Base-by-base conservation (phyloP, 768 basidiomycete genomes). In the Mycena venus region DNA sequence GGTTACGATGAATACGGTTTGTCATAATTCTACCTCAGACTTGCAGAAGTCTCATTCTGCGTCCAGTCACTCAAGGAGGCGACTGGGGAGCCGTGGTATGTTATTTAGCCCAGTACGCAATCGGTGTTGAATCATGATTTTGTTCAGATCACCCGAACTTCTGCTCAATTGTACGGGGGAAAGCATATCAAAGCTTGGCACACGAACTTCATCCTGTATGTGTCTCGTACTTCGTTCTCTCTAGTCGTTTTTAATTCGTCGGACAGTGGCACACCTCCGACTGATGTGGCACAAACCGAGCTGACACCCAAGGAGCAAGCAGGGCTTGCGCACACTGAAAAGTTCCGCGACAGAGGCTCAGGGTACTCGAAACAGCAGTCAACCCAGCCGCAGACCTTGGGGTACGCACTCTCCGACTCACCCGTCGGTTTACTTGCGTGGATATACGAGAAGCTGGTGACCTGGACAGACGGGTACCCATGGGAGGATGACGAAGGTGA, bases 181-280 rank as follows among this genome's bases (percentile, higher is more conserved):
- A 87, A 84, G 55, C 82, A 88, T 60, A 80, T 79, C 76, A 91
- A 89, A 76, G 90, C 89, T 0, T 89, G 86, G 84, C 90, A 91
- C 75, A 87, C 88, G 0, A 91, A 90, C 73, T 75, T 86, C n/a
- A n/a, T n/a, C n/a, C n/a, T n/a, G n/a, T n/a, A n/a, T n/a, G n/a
- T n/a, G n/a, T n/a, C n/a, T n/a, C n/a, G n/a, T n/a, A n/a, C n/a
- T n/a, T n/a, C n/a, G n/a, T n/a, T n/a, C n/a, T n/a, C n/a, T n/a
- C n/a, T n/a, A n/a, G n/a, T n/a, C n/a, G n/a, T n/a, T n/a, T n/a
- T n/a, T n/a, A n/a, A n/a, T n/a, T n/a, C n/a, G n/a, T n/a, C n/a
- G n/a, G 51, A 17, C 32, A 55, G 38, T 19, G 66, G 34, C 23
- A 19, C 12, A 31, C 51, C 53, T 29, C 38, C 66, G 14, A 21